Percentiles rank a stretch among this genome's conserved stretches.
Evolutionary conservation across 2,329 filamentous ascomycete species (phyloP).

Genomic region (Colletotrichum cordylinicola): DNA sequence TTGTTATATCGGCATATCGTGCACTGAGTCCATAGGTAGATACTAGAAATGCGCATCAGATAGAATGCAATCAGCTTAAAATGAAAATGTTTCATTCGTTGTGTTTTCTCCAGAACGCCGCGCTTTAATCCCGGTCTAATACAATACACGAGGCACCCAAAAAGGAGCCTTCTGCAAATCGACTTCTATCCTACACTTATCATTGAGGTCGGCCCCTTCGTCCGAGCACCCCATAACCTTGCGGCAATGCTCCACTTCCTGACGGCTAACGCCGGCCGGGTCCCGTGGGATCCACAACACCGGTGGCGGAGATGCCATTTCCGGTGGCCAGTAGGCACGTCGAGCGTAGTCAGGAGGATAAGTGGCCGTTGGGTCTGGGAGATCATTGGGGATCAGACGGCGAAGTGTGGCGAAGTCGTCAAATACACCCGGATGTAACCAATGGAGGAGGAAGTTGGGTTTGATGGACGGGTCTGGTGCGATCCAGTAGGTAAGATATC

Average conservation of each 20-base stretch:
- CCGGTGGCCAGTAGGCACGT: conserved; percentile 75
- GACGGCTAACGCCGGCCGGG: conserved; percentile 68
- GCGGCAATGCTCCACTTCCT: conserved; percentile 69
- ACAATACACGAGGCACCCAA: conserved; percentile 18
- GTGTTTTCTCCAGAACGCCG: too few species aligned
- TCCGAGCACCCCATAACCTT: conserved; percentile 74
- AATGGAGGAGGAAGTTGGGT: conserved; percentile 65
- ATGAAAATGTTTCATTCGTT: not conserved
- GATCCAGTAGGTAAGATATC: conserved; percentile 31
- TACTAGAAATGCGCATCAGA: too few species aligned
- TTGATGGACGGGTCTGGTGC: conserved; percentile 29
- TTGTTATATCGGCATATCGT: too few species aligned
- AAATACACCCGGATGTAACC: conserved; percentile 80
- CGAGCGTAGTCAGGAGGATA: conserved; percentile 65
- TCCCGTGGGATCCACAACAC: conserved; percentile 81
- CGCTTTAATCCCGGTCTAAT: not conserved
- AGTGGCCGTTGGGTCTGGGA: conserved; percentile 28
- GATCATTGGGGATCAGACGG: conserved; percentile 21
- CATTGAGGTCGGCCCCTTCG: conserved; percentile 72
- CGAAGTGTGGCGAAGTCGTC: conserved; percentile 65
- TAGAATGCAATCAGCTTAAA: not conserved
- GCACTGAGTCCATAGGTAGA: too few species aligned
- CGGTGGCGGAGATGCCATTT: conserved; percentile 65
- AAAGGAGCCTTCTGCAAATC: conserved; percentile 23
- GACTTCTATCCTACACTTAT: conserved; percentile 49